Evolutionary conservation across 129 eudicot genomes (phyloP), one percentile per base, ranked within the genome.

Genomic region (Silybum marianum): DNA sequence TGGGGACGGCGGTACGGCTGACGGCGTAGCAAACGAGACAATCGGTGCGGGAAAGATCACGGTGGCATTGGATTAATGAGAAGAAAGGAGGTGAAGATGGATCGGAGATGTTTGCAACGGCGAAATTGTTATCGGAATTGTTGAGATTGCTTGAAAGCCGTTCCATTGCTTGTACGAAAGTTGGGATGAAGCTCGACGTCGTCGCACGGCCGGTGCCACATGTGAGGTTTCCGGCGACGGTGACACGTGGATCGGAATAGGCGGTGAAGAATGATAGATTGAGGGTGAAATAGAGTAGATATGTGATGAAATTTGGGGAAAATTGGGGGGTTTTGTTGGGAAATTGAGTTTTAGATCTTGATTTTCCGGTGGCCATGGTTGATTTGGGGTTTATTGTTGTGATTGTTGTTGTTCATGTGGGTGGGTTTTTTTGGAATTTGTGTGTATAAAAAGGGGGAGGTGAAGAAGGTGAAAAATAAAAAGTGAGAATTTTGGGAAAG

Each of bases 1-100:
- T 89, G 7, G 97, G 97, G 40, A 92, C 78, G 51, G 92, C 78
- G 69, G 97, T 92, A 0, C 97, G 94, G 81, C 88, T 85, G 60
- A 88, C 97, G 68, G 97, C 97, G 84, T 92, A 92, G 74, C 97
- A 92, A 34, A 86, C 92, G 25, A 92, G 91, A 69, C 97, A 92
- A n/a, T 92, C 97, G 67, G 87, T 77, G 32, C 63, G 88, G 0
- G 92, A 71, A 2, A 92, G 82, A 18, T 92, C 97, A 7, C 70
- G 65, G 73, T 84, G 82, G 79, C 97, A 92, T 48, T 92, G 94
- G 4, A 91, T 90, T 4, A 92, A 68, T 9, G 83, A 85, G 69
- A 69, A 92, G 6, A 90, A 85, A 4, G 90, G 87, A 7, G 80
- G 69, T 9, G 74, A 19, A 18, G 25, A n/a, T 0, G 79, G 40